Evolutionary conservation across 495 filamentous ascomycete species (phyloP), one percentile per base, ranked within the genome.

Genomic region (Podospora pseudopauciseta): DNA sequence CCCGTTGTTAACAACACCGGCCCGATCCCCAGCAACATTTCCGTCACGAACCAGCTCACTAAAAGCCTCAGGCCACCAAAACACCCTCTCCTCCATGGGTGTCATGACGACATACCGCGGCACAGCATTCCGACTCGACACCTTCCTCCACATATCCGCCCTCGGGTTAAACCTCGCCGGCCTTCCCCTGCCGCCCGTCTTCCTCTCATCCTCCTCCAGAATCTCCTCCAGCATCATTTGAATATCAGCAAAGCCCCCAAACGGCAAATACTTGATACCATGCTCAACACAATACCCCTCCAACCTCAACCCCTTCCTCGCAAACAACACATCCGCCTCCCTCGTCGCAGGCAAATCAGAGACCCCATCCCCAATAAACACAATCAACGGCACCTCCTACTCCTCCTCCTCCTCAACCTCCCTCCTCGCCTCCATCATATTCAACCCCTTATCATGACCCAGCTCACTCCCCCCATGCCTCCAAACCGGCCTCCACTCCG

Each of bases 331-430:
- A 74, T 92, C 91, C 13, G 90, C 90, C 69, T 93, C 85, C 44
- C 87, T 82, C 0, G 90, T 89, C 18, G 90, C 90, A 0, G 90
- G 84, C 7, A 92, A 85, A 71, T 92, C 90, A 6, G 88, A 91
- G 18, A 93, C 89, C 2, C 91, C 91, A 76, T 92, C 91, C 63
- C 91, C 90, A 70, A 92, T 91, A 75, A 92, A 93, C 55, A 92
- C 80, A 67, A 92, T 88, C 1, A 90, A 81, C 6, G 90, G 91
- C 58, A 90, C 85, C 20, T 23, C 20, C 20, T 23, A 0, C n/a
- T 90, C 90, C 57, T 90, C 85, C 16, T 88, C 86, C 62, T 84
- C 86, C 44, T 90, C 85, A 1, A 83, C 82, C 63, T 82, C 84
- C 60, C 81, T 76, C 6, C 84, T 75, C 49, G 83, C 80, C 0